Evolutionary conservation across 164 flowering plant genomes (phyloP), one percentile per base, ranked within the genome.

Genomic region (Macadamia tetraphylla): DNA sequence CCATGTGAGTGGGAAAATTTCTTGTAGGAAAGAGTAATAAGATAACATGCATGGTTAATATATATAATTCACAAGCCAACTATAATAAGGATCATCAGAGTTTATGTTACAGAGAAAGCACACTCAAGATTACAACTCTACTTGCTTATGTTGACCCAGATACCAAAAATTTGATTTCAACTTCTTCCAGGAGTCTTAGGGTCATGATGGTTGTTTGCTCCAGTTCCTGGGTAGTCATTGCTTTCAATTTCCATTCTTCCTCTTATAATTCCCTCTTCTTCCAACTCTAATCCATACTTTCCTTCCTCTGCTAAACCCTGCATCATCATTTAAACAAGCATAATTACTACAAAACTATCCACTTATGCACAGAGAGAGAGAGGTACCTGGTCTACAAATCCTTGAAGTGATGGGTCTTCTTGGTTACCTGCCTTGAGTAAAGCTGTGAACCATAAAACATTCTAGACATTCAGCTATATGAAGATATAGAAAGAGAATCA

Each of bases 161-260:
- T 53, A 53, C 1, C 3, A 17, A 53, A 53, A 53, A 53, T 53
- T 53, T 3, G 7, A 11, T 3, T 46, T 46, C 6, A 62, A 62
- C 43, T 18, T 70, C 71, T 71, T 48, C 81, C 78, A 12, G 84
- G 81, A 11, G 80, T 62, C 64, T 63, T 71, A 11, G 84, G 84
- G 35, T 81, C 84, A 64, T 81, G 84, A 66, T 67, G 73, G 43
- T 66, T 73, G 74, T 81, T 81, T 30, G 84, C 79, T 56, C 84
- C 82, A 32, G 82, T 67, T 13, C 81, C 84, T 62, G 82, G 77
- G 65, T 81, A 81, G 56, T 81, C 84, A 59, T 58, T 69, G 68
- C 23, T 70, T 42, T 72, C 80, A 49, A 75, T 0, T 11, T 46
- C 77, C 78, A 81, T 67, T 53, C 80, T 76, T 46, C 79, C 74